Evolutionary conservation across 345 rosid species (phyloP).

Genomic region (Stellera chamaejasme): DNA sequence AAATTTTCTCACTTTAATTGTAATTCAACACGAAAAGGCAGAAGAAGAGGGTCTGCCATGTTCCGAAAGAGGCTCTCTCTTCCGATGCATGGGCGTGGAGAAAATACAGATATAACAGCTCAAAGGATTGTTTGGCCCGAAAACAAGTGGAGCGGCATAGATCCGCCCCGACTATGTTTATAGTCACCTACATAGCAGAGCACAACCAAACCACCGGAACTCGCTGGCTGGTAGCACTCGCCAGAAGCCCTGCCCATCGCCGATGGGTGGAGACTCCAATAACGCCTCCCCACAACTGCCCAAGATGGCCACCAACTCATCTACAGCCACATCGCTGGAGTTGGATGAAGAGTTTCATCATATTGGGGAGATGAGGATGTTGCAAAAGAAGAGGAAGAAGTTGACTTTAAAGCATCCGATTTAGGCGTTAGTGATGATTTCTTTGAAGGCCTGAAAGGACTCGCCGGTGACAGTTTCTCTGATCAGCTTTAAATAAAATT

Average conservation of each 20-base stretch:
- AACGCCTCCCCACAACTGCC: conserved; percentile 22
- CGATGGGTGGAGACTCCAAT: conserved; percentile 16
- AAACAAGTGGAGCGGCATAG: conserved; percentile 97
- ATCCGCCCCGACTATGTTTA: conserved; percentile 88
- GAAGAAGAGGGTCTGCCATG: no score
- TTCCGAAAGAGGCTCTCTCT: no score
- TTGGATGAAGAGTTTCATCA: conserved; percentile 40
- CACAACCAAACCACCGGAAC: conserved; percentile 92
- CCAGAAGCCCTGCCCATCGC: conserved; percentile 41
- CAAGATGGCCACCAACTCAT: conserved; percentile 19
- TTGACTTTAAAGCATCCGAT: conserved; percentile 47
- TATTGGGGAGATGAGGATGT: conserved; percentile 35
- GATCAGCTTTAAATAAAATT: no score
- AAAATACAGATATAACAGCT: conserved; percentile 95
- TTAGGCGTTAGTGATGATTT: conserved; percentile 68
- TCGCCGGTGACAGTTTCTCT: conserved; percentile 35
- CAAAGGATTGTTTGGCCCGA: conserved; percentile 91
- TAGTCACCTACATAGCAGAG: conserved; percentile 90
- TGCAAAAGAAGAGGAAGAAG: conserved; percentile 55
- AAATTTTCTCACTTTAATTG: no score
- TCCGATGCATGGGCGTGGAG: no score
- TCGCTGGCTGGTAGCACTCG: conserved; percentile 94
- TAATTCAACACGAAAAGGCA: no score
- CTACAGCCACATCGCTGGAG: conserved; percentile 64
- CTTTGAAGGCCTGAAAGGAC: conserved; percentile 66